These are phyloP conservation scores for Leucocoprinus sp. DNA, from an alignment of 768 basidiomycete species.

Conservation along the genomic window DNA sequence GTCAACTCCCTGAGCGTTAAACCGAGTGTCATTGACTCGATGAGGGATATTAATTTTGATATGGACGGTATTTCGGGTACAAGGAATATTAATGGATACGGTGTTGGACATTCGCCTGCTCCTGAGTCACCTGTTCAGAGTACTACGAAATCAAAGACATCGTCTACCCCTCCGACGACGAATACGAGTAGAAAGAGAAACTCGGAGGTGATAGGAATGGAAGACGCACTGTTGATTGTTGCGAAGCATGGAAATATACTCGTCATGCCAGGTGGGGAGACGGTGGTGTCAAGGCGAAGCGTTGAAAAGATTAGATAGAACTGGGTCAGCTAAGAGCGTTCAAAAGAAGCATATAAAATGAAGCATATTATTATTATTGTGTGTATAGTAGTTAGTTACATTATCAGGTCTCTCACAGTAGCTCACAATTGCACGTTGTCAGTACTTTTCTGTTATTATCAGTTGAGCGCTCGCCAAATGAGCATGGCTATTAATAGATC, in stretches of 20 bases:
- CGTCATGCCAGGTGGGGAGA: background rate
- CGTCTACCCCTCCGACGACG: slow-evolving; percentile 10
- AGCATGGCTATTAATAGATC: no score
- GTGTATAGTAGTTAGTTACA: no score
- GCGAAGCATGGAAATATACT: background rate
- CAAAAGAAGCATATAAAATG: background rate
- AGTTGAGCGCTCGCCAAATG: no score
- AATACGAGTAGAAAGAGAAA: slow-evolving; percentile 23
- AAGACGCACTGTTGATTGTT: slow-evolving; percentile 7
- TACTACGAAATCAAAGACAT: slow-evolving; percentile 17
- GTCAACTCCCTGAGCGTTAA: background rate
- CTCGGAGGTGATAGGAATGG: slow-evolving; percentile 23
- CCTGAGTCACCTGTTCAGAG: slow-evolving; percentile 19
- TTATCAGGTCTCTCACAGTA: no score
- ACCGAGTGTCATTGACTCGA: slow-evolving; percentile 10
- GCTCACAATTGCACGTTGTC: no score
- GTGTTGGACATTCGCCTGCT: slow-evolving; percentile 18
- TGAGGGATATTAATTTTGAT: background rate
- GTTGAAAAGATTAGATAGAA: background rate
- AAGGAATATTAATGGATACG: background rate
- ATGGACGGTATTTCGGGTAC: background rate
- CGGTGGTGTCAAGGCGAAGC: background rate
- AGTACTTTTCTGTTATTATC: no score
- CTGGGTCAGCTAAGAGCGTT: background rate
- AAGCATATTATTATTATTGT: background rate